Conservation (phyloP, 306 rosid species). For the Citrullus colocynthis region DNA sequence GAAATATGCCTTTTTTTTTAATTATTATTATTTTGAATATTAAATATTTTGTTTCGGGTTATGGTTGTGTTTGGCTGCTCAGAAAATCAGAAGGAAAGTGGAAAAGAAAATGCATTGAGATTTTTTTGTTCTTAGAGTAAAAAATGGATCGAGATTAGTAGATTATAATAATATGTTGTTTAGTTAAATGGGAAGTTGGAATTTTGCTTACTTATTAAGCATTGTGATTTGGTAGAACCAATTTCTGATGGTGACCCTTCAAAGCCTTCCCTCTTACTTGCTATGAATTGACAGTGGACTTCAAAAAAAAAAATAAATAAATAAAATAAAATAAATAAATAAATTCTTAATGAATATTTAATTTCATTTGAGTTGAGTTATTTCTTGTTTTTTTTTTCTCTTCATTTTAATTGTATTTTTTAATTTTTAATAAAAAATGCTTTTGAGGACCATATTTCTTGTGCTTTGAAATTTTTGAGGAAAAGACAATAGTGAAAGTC, state of each 20-base stretch:
- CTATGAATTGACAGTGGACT: background rate
- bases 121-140: no score
- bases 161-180: background rate
- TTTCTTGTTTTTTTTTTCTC: background rate
- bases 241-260: background rate
- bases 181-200: constrained; percentile 3
- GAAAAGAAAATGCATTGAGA: background rate
- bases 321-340: no score
- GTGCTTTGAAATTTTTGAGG: no score
- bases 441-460: background rate
- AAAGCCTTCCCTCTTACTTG: background rate
- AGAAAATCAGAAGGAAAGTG: background rate
- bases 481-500: background rate
- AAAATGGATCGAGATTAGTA: no score
- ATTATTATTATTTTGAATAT: no score
- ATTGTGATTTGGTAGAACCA: constrained; percentile 12
- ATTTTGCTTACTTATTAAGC: constrained; percentile 22
- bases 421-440: background rate
- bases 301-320: no score
- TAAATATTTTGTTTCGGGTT: background rate
- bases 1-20: background rate
- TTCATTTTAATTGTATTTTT: no score
- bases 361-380: no score
- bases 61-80: background rate
- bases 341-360: no score